phyloP scores from a whole-genome alignment of 441 rosid species.

The Gossypium lobatum region DNA sequence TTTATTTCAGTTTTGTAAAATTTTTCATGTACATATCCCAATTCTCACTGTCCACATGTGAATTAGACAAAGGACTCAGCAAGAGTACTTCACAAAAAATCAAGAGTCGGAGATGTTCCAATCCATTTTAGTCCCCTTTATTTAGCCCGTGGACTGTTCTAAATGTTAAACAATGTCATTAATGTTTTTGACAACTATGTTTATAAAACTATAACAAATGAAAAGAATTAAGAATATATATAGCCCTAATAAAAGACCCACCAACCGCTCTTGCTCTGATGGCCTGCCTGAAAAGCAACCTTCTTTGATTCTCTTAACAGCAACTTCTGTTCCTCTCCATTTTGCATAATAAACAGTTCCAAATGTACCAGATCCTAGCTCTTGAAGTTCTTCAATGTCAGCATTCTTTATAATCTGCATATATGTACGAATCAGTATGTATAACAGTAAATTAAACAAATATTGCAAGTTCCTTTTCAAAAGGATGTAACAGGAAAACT shows the following conservation, averaged over 20 bases:
- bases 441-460: background rate
- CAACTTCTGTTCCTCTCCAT: slow-evolving; percentile 97
- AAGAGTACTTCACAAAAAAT: background rate
- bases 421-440: background rate
- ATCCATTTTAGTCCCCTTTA: background rate
- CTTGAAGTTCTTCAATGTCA: slow-evolving; percentile 77
- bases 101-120: background rate
- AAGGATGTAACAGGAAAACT: background rate
- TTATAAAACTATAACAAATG: background rate
- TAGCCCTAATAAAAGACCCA: slow-evolving; percentile 22
- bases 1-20: background rate
- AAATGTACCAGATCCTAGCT: slow-evolving; percentile 89
- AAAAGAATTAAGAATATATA: background rate
- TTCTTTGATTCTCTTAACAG: slow-evolving; percentile 84
- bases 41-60: background rate
- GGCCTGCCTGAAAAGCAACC: slow-evolving; percentile 74
- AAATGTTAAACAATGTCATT: background rate
- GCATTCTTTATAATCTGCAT: slow-evolving; percentile 62
- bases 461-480: background rate
- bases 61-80: background rate
- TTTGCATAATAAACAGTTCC: slow-evolving; percentile 87
- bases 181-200: background rate
- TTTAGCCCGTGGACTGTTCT: background rate
- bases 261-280: slow-evolving; percentile 82
- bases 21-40: background rate